Evolutionary conservation across 805 yeast genomes (phyloP).

Genomic region (Candida berthetii): DNA sequence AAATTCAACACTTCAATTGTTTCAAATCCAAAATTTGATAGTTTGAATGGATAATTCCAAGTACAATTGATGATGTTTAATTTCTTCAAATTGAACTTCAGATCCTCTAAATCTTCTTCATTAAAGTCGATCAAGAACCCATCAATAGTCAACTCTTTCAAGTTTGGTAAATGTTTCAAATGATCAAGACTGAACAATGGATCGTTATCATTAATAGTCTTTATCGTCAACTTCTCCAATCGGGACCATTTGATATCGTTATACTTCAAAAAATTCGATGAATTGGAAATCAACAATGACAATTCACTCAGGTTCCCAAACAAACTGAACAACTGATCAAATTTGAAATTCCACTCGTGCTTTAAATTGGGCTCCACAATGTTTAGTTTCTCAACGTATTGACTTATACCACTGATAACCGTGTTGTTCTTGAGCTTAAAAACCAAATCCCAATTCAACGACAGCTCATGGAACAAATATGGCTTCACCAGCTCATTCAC

Average conservation of each 20-base stretch:
- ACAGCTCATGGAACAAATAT: conserved; percentile 10
- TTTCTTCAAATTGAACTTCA: conserved; percentile 15
- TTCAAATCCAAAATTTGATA: conserved; percentile 23
- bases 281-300: conserved; percentile 19
- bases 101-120: conserved; percentile 18
- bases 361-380: conserved; percentile 22
- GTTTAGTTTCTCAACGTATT: conserved; percentile 18
- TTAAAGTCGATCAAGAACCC: conserved; percentile 39
- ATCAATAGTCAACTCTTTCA: conserved; percentile 28
- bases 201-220: conserved; percentile 13
- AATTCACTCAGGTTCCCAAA: conserved; percentile 18
- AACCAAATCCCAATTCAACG: conserved; percentile 11
- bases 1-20: conserved; percentile 18
- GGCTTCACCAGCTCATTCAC: conserved; percentile 12
- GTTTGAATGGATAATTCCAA: conserved; percentile 52
- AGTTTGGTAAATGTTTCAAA: conserved; percentile 27
- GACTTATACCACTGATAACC: background rate
- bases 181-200: conserved; percentile 38
- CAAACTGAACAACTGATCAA: conserved; percentile 15
- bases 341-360: conserved; percentile 29
- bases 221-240: conserved; percentile 13
- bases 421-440: background rate
- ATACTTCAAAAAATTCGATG: conserved; percentile 29
- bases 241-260: conserved; percentile 4
- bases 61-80: conserved; percentile 37